A percentile compares a stretch with the other conserved stretches of the same genome.
These are phyloP conservation scores for Pisolithus marmoratus DNA, from an alignment of 768 basidiomycete species.

Conservation along the genomic window DNA sequence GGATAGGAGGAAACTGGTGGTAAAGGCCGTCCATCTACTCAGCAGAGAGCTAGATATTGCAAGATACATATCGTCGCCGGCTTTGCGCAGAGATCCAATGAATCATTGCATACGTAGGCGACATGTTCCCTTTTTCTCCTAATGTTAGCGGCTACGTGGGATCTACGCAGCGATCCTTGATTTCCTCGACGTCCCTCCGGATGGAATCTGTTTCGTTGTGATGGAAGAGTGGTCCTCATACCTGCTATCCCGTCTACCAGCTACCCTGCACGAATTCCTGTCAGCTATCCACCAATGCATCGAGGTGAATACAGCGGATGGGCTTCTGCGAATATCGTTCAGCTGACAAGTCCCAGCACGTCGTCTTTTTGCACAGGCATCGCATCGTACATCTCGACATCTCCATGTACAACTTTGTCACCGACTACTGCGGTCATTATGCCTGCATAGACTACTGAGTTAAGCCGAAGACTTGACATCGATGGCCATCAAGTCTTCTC, in stretches of 20 bases:
- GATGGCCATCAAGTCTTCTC: constrained; percentile 34
- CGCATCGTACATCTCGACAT: constrained; percentile 68
- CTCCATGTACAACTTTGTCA: constrained; percentile 62
- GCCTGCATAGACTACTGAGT: constrained; percentile 74
- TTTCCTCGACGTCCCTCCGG: constrained; percentile 47
- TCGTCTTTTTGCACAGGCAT: constrained; percentile 64
- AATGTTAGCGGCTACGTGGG: constrained; percentile 1
- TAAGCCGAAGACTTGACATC: constrained; percentile 49
- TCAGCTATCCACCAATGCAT: constrained; percentile 59
- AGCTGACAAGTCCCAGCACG: constrained; percentile 41
- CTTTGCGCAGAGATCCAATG: constrained; percentile 52
- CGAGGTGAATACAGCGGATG: constrained; percentile 40
- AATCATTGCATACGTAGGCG: constrained; percentile 72
- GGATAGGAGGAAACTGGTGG: constrained; percentile 50
- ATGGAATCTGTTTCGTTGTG: constrained; percentile 59
- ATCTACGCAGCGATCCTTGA: constrained; percentile 53
- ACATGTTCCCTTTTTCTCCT: constrained; percentile 9
- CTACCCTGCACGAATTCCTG: constrained; percentile 49
- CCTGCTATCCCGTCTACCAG: constrained; percentile 46
- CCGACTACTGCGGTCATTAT: constrained; percentile 57
- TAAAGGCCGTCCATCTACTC: constrained; percentile 60
- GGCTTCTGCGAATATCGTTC: background rate
- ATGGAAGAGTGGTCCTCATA: constrained; percentile 80
- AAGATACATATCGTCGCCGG: constrained; percentile 47
- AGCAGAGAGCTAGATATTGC: constrained; percentile 63